Conservation (phyloP, 106 monocot genomes). For the Platanthera guangdongensis region DNA sequence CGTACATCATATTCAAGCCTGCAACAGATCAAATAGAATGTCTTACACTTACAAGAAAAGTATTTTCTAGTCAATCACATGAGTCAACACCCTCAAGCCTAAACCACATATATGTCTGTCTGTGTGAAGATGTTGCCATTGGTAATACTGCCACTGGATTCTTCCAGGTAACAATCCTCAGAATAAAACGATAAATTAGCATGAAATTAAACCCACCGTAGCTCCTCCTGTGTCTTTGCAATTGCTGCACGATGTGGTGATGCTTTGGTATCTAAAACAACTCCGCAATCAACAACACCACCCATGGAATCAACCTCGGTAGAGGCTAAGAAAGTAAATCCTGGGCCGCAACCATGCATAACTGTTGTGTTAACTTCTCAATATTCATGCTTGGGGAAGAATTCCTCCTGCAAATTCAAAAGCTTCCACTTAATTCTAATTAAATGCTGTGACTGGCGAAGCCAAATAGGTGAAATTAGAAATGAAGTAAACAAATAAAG, state of each 20-base stretch:
- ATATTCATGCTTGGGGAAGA: neutral
- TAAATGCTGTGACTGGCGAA: neutral
- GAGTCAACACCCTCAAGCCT: neutral
- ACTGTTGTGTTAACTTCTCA: neutral
- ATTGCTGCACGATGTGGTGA: conserved; percentile 77
- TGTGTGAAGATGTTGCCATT: neutral
- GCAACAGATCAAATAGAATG: conserved; percentile 10
- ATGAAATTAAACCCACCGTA: conserved; percentile 34
- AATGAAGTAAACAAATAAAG: conserved; percentile 1
- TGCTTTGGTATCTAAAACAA: conserved; percentile 43
- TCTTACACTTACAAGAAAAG: neutral
- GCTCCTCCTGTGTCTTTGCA: conserved; percentile 73
- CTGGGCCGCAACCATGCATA: conserved; percentile 6
- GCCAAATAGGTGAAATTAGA: neutral
- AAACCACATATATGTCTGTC: neutral
- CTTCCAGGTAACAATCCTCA: neutral
- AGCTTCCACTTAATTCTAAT: neutral
- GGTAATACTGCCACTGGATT: neutral
- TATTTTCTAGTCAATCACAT: neutral
- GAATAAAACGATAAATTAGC: neutral
- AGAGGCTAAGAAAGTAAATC: conserved; percentile 24
- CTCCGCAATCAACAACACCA: conserved; percentile 56
- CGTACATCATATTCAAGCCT: conserved; percentile 80
- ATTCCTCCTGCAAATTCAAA: neutral
- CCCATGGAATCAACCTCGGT: conserved; percentile 70